Base-by-base conservation (phyloP, 1,139 yeast genomes). In the Saccharomyces pastorianus region DNA sequence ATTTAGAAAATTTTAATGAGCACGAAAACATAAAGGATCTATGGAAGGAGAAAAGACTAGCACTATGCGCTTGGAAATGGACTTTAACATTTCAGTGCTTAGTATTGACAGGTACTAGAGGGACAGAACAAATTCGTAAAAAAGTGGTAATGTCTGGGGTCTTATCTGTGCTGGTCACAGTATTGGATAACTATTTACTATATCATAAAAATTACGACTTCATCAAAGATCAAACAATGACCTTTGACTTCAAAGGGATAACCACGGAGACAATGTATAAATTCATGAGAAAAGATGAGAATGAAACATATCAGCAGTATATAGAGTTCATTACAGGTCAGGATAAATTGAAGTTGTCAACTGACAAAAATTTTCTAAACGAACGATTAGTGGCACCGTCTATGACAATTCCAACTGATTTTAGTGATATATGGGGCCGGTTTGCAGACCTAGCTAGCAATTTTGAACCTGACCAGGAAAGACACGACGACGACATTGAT, bases 1-100 rank as follows among this genome's bases (percentile, higher is more conserved):
- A 56, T 47, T 50, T 55, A 26, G 61, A 57, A 31, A 60, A 61
- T 26, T 54, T 58, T 34, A 61, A 59, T 46, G 54, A 56, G 41
- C 60, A 59, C 47, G 56, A 56, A 13, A 56, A 61, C 25, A 61
- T 67, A 8, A 56, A 56, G 41, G 55, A 56, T 46, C 61, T 71
- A 17, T 63, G 60, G 47, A 68, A 66, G 54, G 69, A 69, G 53
- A 72, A 71, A 49, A 63, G 66, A 51, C 67, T 79, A 58, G 77
- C 85, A 26, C 73, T 88, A 55, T 78, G 84, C 17, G 93, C 96
- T 0, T 91, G 97, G 96, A 93, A 91, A 72, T 93, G 99, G 99
- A 88, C 96, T 6, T 74, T 93, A 56, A 89, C 97, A 0, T 84
- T 93, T 66, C 98, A 93, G 71, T 90, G 97, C 66, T 74, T 93